A percentile compares a stretch with the other conserved stretches of the same genome.
Evolutionary conservation across 495 filamentous ascomycete species (phyloP).

Genomic region (Physcia stellaris): DNA sequence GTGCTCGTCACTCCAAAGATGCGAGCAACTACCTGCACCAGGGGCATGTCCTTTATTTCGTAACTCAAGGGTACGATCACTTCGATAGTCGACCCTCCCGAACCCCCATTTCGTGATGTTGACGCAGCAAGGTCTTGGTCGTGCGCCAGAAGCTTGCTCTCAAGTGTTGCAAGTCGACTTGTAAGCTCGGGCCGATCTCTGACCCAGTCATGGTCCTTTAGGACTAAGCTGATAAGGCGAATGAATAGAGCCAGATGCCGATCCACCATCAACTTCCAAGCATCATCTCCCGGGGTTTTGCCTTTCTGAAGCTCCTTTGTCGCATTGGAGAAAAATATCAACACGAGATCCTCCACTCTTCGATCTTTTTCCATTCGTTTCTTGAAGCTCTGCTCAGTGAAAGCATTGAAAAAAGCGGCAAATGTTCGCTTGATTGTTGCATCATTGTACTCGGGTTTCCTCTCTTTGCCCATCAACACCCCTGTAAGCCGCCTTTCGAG

Average conservation of each 20-base stretch:
- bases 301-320: constrained; percentile 78
- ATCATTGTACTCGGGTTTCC: constrained; percentile 65
- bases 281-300: constrained; percentile 68
- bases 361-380: constrained; percentile 85
- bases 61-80: constrained; percentile 71
- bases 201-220: constrained; percentile 69
- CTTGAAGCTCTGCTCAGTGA: constrained; percentile 58
- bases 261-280: constrained; percentile 87
- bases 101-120: constrained; percentile 36
- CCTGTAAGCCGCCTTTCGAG: constrained; percentile 55
- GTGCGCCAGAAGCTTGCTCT: constrained; percentile 88
- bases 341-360: constrained; percentile 74
- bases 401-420: constrained; percentile 62
- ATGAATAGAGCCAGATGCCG: constrained; percentile 92
- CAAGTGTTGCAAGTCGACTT: constrained; percentile 61
- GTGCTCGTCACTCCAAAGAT: constrained; percentile 68
- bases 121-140: constrained; percentile 71
- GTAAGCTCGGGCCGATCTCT: constrained; percentile 73
- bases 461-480: constrained; percentile 56
- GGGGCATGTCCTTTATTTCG: constrained; percentile 90
- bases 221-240: constrained; percentile 62
- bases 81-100: constrained; percentile 52
- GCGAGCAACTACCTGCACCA: constrained; percentile 72
- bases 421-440: constrained; percentile 65
- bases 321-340: constrained; percentile 83